A percentile compares a stretch with the other conserved stretches of the same genome.
phyloP scores from a whole-genome alignment of 371 early-diverging fungal species.

The Mycotypha africana region DNA sequence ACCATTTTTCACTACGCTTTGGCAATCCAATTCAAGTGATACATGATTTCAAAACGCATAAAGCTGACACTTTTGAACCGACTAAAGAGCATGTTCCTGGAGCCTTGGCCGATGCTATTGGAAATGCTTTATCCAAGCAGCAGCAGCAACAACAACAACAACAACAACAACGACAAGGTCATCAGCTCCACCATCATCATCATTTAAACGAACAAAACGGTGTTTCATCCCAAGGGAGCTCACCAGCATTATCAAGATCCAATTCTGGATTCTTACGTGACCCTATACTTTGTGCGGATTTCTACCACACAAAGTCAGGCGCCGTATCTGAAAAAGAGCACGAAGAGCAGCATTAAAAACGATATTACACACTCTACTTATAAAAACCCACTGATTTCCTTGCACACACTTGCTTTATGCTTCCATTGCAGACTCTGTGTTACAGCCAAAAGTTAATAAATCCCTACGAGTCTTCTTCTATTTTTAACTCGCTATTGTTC shows the following conservation, averaged over 20 bases:
- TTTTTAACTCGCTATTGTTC: too few species aligned
- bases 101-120: conserved; percentile 6
- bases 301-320: conserved; percentile 22
- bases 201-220: too few species aligned
- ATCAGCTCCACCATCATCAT: too few species aligned
- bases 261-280: conserved; percentile 17
- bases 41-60: conserved; percentile 21
- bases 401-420: too few species aligned
- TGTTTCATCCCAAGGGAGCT: neutral
- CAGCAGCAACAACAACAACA: too few species aligned
- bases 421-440: too few species aligned
- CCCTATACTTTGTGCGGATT: conserved; percentile 22
- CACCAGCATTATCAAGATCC: conserved; percentile 1
- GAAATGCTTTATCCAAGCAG: neutral
- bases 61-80: conserved; percentile 21
- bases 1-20: conserved; percentile 29
- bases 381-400: too few species aligned
- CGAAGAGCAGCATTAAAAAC: neutral
- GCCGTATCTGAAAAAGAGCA: conserved; percentile 25
- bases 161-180: too few species aligned
- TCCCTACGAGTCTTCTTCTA: too few species aligned
- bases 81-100: conserved; percentile 17
- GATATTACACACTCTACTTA: too few species aligned
- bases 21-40: conserved; percentile 38
- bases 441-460: too few species aligned